Conservation (phyloP, 179 eudicot species). For the Patellifolia procumbens region DNA sequence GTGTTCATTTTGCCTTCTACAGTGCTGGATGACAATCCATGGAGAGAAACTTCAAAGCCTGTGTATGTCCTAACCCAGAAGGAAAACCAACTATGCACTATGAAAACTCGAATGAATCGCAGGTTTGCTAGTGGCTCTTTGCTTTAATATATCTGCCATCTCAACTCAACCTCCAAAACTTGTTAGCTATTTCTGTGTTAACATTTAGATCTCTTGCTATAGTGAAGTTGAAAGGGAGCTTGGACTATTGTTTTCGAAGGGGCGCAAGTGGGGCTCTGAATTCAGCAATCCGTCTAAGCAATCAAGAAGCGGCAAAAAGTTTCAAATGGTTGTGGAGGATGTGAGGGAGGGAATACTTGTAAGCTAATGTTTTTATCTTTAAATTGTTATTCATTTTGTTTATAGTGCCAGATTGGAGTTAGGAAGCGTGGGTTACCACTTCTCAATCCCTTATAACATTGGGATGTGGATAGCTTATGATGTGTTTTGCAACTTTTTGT, state of each 20-base stretch:
- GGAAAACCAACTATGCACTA: constrained; percentile 90
- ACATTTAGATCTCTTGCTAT: constrained; percentile 26
- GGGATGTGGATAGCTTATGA: not conserved
- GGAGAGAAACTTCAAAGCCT: constrained; percentile 81
- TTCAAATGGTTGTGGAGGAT: constrained; percentile 95
- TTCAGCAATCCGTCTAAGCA: constrained; percentile 59
- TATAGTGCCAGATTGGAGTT: not conserved
- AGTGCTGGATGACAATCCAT: constrained; percentile 90
- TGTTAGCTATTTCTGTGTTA: constrained; percentile 7
- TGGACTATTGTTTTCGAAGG: constrained; percentile 80
- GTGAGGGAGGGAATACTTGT: constrained; percentile 91
- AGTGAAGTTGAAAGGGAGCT: constrained; percentile 98
- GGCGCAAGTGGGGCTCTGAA: constrained; percentile 49
- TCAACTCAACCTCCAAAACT: not conserved
- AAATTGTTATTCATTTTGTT: not conserved
- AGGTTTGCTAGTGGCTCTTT: constrained; percentile 44
- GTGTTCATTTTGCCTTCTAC: constrained; percentile 20
- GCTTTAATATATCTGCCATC: not conserved
- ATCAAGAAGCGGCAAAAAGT: constrained; percentile 50
- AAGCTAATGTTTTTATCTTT: constrained; percentile 35
- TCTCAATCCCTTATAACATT: not conserved
- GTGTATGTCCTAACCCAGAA: constrained; percentile 89
- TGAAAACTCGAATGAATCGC: constrained; percentile 91
- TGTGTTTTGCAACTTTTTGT: not conserved
- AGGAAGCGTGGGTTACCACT: not conserved